Conservation (phyloP, 495 filamentous ascomycete species). For the Talaromyces adpressus region DNA sequence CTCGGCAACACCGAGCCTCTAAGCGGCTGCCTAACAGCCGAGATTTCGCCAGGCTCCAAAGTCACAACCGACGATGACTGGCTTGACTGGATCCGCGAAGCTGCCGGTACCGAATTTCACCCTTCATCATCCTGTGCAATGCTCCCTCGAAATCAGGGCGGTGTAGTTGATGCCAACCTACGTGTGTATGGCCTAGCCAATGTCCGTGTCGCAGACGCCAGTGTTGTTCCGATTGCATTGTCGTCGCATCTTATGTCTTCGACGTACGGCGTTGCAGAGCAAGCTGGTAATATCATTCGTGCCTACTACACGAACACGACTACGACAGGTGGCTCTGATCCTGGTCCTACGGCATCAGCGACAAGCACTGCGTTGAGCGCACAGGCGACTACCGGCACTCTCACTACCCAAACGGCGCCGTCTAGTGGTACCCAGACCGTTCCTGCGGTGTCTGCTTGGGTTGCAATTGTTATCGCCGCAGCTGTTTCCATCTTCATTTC, state of each 20-base stretch:
- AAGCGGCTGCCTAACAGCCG: constrained; percentile 16
- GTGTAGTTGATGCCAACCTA: constrained; percentile 42
- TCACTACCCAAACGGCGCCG: background rate
- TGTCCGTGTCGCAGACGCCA: constrained; percentile 44
- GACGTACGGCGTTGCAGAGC: constrained; percentile 55
- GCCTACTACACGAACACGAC: constrained; percentile 5
- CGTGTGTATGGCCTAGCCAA: constrained; percentile 43
- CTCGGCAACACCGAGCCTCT: constrained; percentile 21
- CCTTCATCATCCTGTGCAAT: constrained; percentile 45
- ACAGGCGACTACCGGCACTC: background rate
- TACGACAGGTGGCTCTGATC: background rate
- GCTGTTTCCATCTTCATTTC: background rate
- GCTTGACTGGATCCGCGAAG: constrained; percentile 15
- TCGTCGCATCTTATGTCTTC: constrained; percentile 43
- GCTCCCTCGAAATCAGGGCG: constrained; percentile 38
- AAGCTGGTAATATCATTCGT: constrained; percentile 46
- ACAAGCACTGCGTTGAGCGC: background rate
- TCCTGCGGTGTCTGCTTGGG: background rate
- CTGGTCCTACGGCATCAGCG: background rate
- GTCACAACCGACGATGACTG: constrained; percentile 22
- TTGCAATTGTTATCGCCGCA: background rate
- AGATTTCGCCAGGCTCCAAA: constrained; percentile 17
- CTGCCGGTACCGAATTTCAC: constrained; percentile 34
- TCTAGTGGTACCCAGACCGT: background rate
- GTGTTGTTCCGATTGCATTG: constrained; percentile 43